Base-by-base conservation (phyloP, 2,329 filamentous ascomycete genomes). In the Penicillium polonicum region DNA sequence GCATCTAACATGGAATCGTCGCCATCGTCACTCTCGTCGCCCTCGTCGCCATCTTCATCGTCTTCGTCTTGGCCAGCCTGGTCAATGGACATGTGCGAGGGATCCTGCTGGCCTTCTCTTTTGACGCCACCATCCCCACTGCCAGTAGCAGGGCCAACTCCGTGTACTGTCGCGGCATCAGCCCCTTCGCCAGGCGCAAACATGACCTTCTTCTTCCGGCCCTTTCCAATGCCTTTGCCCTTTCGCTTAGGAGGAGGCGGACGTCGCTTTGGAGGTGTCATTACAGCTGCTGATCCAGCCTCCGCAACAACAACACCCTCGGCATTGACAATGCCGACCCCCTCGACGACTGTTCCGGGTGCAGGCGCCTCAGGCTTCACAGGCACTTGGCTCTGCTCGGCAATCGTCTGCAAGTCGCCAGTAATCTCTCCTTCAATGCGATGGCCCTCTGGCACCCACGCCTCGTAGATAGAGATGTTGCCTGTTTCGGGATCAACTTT, bases 381-480 rank as follows among this genome's bases (percentile, higher is more conserved):
- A 3, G 69, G 70, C 17, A 62, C 70, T 45, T 72, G 61, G 36
- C 65, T 70, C 46, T 72, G 75, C 43, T 80, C 79, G 43, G 78
- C 74, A 48, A 79, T 73, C 29, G 77, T 72, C 55, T 79, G 79
- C 52, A 81, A 78, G 46, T 81, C 79, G 38, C 82, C 79, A 58
- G 91, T 84, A 50, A 96, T 87, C 70, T 96, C 92, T 56, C 91
- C 91, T 62, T 93, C 89, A 0, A 96, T 83, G 5, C 80, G 79
- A 70, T 94, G 89, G 0, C 91, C 92, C 57, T 93, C 89, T 5
- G 86, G 84, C 4, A 96, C 83, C 21, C 91, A 89, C 8, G 94
- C 86, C 68, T 95, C 91, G 72, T 94, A 91, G 2, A 93, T 87
- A 60, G 90, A 91, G 10, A 90, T 83, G 66, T 93, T 93, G 25